A percentile compares a stretch with the other conserved stretches of the same genome.
These are phyloP conservation scores for Didymella glomerata DNA, from an alignment of 2,329 filamentous ascomycete species.

Conservation along the genomic window DNA sequence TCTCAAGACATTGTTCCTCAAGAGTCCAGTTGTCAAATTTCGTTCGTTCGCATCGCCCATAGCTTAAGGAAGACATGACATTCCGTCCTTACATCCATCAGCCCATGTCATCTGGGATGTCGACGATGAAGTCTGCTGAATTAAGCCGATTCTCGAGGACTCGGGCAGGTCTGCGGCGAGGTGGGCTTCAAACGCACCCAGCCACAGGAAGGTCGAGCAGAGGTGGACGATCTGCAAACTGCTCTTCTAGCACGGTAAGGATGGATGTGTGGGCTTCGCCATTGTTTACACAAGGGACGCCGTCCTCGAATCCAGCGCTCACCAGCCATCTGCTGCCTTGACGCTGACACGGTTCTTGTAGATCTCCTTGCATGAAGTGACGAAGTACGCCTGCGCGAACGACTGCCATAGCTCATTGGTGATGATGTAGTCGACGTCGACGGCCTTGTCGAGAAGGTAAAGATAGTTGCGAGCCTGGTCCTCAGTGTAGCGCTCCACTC, in stretches of 20 bases:
- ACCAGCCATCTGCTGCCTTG: not conserved
- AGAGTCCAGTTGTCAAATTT: too few relatives aligned
- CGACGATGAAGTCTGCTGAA: too few relatives aligned
- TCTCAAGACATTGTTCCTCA: not conserved
- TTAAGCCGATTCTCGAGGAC: not conserved
- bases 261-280: not conserved
- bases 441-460: not conserved
- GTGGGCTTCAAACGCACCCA: not conserved
- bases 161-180: too few relatives aligned
- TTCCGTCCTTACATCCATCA: not conserved
- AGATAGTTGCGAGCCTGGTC: not conserved
- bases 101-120: not conserved
- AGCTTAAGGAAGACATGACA: not conserved
- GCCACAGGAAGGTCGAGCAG: not conserved
- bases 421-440: not conserved
- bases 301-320: not conserved
- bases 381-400: not conserved
- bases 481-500: not conserved
- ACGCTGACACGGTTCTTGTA: not conserved
- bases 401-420: not conserved
- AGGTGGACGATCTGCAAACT: not conserved
- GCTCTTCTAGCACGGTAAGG: not conserved
- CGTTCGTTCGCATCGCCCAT: not conserved
- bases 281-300: not conserved
- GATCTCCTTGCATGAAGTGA: not conserved